phyloP scores from a whole-genome alignment of 345 rosid species.

The Geranium brycei region DNA sequence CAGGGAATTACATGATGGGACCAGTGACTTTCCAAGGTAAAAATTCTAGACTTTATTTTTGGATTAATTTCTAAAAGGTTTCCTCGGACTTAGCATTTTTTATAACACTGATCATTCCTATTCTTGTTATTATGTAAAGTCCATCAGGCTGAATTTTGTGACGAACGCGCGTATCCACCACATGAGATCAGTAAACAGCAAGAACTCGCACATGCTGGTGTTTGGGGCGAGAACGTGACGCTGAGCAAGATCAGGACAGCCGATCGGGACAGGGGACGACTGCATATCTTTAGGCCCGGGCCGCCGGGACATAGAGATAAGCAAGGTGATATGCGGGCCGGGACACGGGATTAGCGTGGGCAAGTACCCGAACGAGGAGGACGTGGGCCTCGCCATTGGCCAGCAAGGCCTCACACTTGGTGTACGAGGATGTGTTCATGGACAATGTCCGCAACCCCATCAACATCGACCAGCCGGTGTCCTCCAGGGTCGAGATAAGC shows the following conservation, averaged over 20 bases:
- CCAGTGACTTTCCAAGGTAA: slow-evolving; percentile 12
- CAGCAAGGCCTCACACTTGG: background rate
- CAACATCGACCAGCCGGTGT: slow-evolving; percentile 5
- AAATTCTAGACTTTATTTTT: background rate
- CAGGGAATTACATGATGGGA: slow-evolving; percentile 13
- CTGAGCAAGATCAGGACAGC: slow-evolving; percentile 4
- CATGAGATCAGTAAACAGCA: slow-evolving; percentile 3
- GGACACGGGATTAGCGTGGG: slow-evolving; percentile 17
- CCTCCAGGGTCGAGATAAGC: slow-evolving; percentile 19
- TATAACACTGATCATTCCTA: too few species aligned
- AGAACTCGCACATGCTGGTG: slow-evolving; percentile 13
- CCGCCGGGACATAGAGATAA: background rate
- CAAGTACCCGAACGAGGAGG: slow-evolving; percentile 7
- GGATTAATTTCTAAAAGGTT: too few species aligned
- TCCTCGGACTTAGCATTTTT: too few species aligned
- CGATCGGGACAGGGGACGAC: slow-evolving; percentile 17
- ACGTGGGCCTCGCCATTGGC: slow-evolving; percentile 11
- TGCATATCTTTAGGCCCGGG: slow-evolving; percentile 21
- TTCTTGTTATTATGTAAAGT: background rate
- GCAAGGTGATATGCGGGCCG: slow-evolving; percentile 9
- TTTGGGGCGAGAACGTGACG: slow-evolving; percentile 6
- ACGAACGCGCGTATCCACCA: background rate
- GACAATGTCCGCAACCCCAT: slow-evolving; percentile 6
- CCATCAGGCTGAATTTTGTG: background rate
- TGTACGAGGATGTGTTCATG: slow-evolving; percentile 4